These are phyloP conservation scores for Ambrosiella beaveri DNA, from an alignment of 2,329 filamentous ascomycete genomes.

Conservation along the genomic window DNA sequence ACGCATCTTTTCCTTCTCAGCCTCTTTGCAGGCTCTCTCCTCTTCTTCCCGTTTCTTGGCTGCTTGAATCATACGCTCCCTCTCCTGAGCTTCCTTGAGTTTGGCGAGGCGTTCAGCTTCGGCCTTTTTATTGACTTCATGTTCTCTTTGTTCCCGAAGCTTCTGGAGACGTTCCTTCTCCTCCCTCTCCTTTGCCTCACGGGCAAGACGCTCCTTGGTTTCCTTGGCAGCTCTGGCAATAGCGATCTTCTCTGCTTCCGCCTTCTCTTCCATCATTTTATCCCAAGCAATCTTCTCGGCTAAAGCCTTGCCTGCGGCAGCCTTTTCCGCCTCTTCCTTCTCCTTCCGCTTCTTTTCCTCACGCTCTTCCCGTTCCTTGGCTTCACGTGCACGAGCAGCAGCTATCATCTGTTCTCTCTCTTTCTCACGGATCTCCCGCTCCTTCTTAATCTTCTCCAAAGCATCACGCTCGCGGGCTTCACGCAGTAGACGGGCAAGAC, in stretches of 20 bases:
- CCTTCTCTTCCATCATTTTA: slow-evolving; percentile 3
- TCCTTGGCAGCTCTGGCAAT: slow-evolving; percentile 3
- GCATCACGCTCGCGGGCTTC: slow-evolving; percentile 6
- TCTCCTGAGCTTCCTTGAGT: slow-evolving; percentile 21
- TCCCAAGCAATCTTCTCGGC: background rate
- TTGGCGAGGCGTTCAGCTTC: slow-evolving; percentile 21
- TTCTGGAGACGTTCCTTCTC: slow-evolving; percentile 29
- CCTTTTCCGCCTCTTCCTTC: slow-evolving; percentile 1
- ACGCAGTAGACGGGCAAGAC: slow-evolving; percentile 14
- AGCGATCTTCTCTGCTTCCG: background rate
- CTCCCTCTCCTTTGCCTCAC: slow-evolving; percentile 14
- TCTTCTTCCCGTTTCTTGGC: slow-evolving; percentile 24
- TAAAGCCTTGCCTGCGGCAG: background rate
- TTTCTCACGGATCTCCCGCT: slow-evolving; percentile 38
- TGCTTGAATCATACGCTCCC: slow-evolving; percentile 15
- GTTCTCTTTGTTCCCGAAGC: slow-evolving; percentile 25
- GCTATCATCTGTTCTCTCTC: slow-evolving; percentile 22
- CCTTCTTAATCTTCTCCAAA: slow-evolving; percentile 8
- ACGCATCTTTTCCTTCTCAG: slow-evolving; percentile 18
- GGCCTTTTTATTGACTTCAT: slow-evolving; percentile 19
- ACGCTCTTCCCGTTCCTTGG: slow-evolving; percentile 21
- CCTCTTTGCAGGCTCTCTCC: slow-evolving; percentile 24
- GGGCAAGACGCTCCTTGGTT: background rate
- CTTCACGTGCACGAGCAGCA: slow-evolving; percentile 9
- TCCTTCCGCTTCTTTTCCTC: slow-evolving; percentile 5